A percentile compares a stretch with the other conserved stretches of the same genome.
phyloP scores from a whole-genome alignment of 139 green algal species.

The Coelastrella sp. region DNA sequence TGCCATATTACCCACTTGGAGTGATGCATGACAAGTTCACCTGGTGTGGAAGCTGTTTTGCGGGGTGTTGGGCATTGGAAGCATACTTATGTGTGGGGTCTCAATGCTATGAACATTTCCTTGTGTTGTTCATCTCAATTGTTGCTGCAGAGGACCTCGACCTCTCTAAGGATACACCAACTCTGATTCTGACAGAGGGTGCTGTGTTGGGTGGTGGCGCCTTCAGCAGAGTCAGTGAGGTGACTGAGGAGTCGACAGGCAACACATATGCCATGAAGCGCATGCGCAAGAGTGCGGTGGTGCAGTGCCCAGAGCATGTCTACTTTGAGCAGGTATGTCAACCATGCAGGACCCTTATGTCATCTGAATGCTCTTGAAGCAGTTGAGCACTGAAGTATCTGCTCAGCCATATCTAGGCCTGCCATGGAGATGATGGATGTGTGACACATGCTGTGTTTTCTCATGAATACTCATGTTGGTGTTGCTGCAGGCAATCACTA shows the following conservation, averaged over 20 bases:
- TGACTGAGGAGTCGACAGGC: slow-evolving; percentile 73
- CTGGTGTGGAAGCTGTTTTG: no score
- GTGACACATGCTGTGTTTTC: not conserved
- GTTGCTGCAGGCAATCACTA: slow-evolving; percentile 86
- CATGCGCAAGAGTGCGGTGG: slow-evolving; percentile 92
- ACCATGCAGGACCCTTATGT: not conserved
- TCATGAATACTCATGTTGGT: not conserved
- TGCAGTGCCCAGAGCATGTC: slow-evolving; percentile 95
- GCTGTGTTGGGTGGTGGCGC: slow-evolving; percentile 88
- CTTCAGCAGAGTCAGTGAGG: slow-evolving; percentile 88
- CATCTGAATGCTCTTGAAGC: no score
- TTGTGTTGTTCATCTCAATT: not conserved
- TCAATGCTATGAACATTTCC: not conserved
- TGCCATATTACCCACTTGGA: no score
- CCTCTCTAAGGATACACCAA: slow-evolving; percentile 56
- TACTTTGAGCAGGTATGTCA: slow-evolving; percentile 89
- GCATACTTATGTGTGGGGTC: no score
- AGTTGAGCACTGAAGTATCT: not conserved
- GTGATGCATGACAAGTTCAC: no score
- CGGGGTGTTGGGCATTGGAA: no score
- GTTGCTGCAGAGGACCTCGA: slow-evolving; percentile 53
- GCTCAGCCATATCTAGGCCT: no score
- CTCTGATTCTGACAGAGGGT: slow-evolving; percentile 84
- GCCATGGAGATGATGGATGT: not conserved
- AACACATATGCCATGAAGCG: slow-evolving; percentile 93